Evolutionary conservation across 257 asterid genomes (phyloP).

Genomic region (Nicotiana tabacum): DNA sequence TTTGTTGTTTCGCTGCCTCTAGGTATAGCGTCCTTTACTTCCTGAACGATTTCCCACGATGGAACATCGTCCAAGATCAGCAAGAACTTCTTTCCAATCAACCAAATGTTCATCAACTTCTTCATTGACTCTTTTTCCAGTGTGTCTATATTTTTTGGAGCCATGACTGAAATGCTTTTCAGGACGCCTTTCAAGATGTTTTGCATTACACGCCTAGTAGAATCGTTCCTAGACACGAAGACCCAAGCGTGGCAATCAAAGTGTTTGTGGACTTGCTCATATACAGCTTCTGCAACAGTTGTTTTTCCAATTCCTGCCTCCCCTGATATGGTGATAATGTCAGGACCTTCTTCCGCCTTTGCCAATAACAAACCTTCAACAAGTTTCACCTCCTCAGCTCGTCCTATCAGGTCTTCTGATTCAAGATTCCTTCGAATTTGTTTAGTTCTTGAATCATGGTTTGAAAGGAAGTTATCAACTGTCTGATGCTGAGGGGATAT

Average conservation of each 20-base stretch:
- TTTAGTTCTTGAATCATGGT: not conserved
- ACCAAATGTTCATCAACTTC: not conserved
- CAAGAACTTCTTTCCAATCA: not conserved
- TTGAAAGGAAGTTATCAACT: not conserved
- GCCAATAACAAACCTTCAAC: not conserved
- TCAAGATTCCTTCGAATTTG: not conserved
- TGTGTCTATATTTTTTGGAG: not conserved
- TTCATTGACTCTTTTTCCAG: not conserved
- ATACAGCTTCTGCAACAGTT: not conserved
- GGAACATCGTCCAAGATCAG: not conserved
- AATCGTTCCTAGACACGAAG: not conserved
- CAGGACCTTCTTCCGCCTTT: not conserved
- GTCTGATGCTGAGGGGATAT: not conserved
- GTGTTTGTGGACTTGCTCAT: not conserved
- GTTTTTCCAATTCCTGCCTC: constrained; percentile 2
- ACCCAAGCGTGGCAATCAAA: not conserved
- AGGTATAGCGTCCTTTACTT: not conserved
- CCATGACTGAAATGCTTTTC: not conserved
- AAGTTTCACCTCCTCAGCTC: not conserved
- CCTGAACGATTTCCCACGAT: not conserved
- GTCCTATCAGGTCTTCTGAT: not conserved
- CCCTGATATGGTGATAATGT: not conserved
- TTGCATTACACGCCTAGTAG: not conserved
- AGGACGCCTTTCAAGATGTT: not conserved
- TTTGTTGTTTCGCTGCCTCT: not conserved